A percentile compares a stretch with the other conserved stretches of the same genome.
phyloP scores from a whole-genome alignment of 1,284 basidiomycete species.

The Irpex sp. region DNA sequence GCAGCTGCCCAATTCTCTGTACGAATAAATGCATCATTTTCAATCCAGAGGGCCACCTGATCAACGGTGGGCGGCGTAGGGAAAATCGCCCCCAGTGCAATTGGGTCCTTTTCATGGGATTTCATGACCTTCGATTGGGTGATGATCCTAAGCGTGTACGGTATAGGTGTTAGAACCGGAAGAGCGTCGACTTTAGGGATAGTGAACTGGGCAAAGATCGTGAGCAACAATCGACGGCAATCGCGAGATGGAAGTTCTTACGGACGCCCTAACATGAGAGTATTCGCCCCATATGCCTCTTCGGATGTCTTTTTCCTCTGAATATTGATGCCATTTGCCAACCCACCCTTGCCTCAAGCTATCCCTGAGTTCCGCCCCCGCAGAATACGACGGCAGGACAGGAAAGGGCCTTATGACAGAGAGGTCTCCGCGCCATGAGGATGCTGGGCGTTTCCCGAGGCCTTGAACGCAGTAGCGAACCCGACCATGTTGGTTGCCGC shows the following conservation, averaged over 20 bases:
- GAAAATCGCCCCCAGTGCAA: neutral
- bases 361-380: constrained; percentile 6
- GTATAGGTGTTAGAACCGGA: constrained; percentile 14
- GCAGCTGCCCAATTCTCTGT: neutral
- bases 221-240: neutral
- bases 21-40: constrained; percentile 2
- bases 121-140: constrained; percentile 11
- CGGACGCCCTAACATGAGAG: constrained; percentile 14
- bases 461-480: constrained; percentile 2
- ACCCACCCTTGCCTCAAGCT: constrained; percentile 2
- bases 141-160: constrained; percentile 12
- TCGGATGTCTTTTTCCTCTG: constrained; percentile 13
- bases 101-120: neutral
- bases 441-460: neutral
- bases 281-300: constrained; percentile 19
- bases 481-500: neutral
- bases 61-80: constrained; percentile 10
- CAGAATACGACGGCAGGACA: neutral
- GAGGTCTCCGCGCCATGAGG: neutral
- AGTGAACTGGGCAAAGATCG: constrained; percentile 1
- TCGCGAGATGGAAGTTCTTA: neutral
- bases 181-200: constrained; percentile 1
- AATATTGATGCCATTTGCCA: constrained; percentile 1
- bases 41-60: constrained; percentile 9
- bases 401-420: neutral